Evolutionary conservation across 1,284 basidiomycete species (phyloP).

Genomic region (Boletus mariae): DNA sequence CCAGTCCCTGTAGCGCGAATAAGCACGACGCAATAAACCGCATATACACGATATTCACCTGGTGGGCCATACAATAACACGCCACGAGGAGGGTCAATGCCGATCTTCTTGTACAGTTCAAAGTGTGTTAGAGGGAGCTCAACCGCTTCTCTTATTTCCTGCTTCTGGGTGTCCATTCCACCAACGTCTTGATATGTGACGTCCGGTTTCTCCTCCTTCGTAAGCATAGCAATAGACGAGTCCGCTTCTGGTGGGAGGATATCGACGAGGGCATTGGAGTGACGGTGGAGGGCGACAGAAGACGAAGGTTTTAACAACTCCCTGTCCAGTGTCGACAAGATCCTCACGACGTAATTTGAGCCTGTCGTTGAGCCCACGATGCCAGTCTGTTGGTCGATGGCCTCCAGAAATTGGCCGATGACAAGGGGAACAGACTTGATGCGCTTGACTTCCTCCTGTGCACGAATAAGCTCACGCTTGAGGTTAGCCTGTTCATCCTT

Average conservation of each 20-base stretch:
- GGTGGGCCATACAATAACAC: conserved; percentile 83
- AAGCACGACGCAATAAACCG: neutral
- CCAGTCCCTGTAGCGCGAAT: conserved; percentile 72
- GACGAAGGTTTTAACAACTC: conserved; percentile 97
- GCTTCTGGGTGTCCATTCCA: conserved; percentile 97
- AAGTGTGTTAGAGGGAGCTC: conserved; percentile 98
- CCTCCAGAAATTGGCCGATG: conserved; percentile 98
- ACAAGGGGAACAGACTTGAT: conserved; percentile 99
- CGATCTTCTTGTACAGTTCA: conserved; percentile 98
- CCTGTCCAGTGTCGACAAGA: conserved; percentile 94
- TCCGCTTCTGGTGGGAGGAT: conserved; percentile 99
- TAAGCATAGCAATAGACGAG: conserved; percentile 93
- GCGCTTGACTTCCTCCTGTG: conserved; percentile 99
- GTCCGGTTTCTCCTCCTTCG: conserved; percentile 91
- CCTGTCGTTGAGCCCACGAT: conserved; percentile 99
- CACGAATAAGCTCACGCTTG: conserved; percentile 95
- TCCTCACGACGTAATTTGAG: conserved; percentile 97
- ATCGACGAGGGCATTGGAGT: conserved; percentile 98
- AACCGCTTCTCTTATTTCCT: conserved; percentile 98
- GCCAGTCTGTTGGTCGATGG: conserved; percentile 96
- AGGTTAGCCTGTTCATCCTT: conserved; percentile 99
- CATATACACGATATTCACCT: conserved; percentile 38
- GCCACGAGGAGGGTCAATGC: conserved; percentile 94
- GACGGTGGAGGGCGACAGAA: conserved; percentile 95
- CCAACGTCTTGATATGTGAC: conserved; percentile 90